Evolutionary conservation across 768 basidiomycete species (phyloP).

Genomic region (Mycena floridula): DNA sequence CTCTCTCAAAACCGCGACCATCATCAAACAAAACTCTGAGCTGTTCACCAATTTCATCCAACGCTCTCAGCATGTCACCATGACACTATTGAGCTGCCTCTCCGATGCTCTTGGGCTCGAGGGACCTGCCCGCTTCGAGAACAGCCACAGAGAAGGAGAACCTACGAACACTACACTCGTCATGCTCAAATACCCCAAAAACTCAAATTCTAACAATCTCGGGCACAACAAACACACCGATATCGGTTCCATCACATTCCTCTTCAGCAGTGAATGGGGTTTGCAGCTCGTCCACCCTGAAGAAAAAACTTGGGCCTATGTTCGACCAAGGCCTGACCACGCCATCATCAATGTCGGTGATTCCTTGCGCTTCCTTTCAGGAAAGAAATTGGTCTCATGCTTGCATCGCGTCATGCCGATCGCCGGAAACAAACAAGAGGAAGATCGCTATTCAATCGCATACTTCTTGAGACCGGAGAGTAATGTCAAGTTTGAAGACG

Average conservation of each 20-base stretch:
- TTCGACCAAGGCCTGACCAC: constrained; percentile 6
- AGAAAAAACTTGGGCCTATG: constrained; percentile 4
- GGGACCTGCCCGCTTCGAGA: constrained; percentile 4
- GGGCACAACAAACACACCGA: constrained; percentile 12
- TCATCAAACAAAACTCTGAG: constrained; percentile 3
- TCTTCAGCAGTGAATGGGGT: constrained; percentile 9
- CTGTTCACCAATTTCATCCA: constrained; percentile 7
- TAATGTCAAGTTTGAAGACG: constrained; percentile 3
- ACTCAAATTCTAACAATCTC: constrained; percentile 4
- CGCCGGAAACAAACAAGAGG: constrained; percentile 1
- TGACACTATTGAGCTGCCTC: constrained; percentile 5
- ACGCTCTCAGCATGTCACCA: constrained; percentile 5
- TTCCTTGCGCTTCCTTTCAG: constrained; percentile 8
- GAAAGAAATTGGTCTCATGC: constrained; percentile 6
- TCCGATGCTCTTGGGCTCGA: constrained; percentile 7
- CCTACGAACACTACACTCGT: constrained; percentile 8
- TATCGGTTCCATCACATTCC: constrained; percentile 5
- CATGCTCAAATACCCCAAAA: constrained; percentile 7
- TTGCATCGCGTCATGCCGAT: constrained; percentile 8
- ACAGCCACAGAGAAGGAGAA: constrained; percentile 7
- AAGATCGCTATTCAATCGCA: constrained; percentile 9
- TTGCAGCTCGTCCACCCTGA: constrained; percentile 5
- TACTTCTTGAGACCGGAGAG: constrained; percentile 9
- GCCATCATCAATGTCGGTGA: constrained; percentile 11
- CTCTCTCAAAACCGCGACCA: constrained; percentile 3